These are phyloP conservation scores for Fraxinus cuspidata DNA, from an alignment of 257 asterid genomes.

Conservation along the genomic window DNA sequence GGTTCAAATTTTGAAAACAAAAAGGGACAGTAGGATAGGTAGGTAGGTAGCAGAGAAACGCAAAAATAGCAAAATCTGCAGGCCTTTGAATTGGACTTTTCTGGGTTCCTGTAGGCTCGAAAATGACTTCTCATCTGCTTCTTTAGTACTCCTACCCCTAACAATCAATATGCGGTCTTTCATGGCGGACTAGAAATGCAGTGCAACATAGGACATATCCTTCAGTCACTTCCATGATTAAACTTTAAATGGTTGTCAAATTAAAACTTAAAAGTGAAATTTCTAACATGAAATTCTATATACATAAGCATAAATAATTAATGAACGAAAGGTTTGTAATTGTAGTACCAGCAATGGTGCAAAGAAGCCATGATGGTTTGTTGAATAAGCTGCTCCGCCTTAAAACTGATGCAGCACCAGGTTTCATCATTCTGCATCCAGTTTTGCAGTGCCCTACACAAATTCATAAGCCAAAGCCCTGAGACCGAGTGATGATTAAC, in stretches of 20 bases:
- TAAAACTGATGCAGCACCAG: constrained; percentile 32
- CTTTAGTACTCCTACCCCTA: background rate
- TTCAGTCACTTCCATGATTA: too few species aligned
- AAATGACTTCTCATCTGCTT: constrained; percentile 41
- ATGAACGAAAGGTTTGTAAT: background rate
- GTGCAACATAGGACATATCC: background rate
- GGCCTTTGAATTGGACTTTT: constrained; percentile 31
- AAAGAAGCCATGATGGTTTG: constrained; percentile 94
- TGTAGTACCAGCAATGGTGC: constrained; percentile 73
- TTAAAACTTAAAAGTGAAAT: background rate
- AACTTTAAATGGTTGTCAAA: background rate
- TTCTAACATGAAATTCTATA: background rate
- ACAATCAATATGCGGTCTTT: background rate
- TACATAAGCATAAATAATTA: background rate
- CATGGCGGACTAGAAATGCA: constrained; percentile 15
- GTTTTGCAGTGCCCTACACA: constrained; percentile 23
- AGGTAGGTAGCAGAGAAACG: constrained; percentile 21
- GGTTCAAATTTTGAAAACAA: constrained; percentile 40
- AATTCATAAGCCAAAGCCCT: constrained; percentile 7
- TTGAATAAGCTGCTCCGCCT: constrained; percentile 52
- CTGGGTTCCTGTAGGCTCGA: constrained; percentile 28
- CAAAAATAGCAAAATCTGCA: constrained; percentile 28
- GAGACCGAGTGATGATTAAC: background rate
- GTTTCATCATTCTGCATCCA: constrained; percentile 46
- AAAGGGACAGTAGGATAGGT: background rate